Conservation (phyloP, 2,329 filamentous ascomycete genomes). For the Penicillium sp. region DNA sequence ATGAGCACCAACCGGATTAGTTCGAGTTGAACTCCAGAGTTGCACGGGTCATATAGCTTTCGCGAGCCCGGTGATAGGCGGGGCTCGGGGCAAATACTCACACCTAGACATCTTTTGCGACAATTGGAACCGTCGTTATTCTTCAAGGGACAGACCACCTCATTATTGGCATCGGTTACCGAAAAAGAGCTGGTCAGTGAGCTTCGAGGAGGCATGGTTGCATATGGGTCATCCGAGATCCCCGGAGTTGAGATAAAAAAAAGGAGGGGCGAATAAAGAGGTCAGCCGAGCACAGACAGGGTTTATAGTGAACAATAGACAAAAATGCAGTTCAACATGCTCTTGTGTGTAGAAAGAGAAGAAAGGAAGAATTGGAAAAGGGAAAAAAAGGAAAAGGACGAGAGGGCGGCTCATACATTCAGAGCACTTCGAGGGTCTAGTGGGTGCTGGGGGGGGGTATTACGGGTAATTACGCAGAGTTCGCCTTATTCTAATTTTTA, state of each 20-base stretch:
- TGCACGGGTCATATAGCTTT: conserved; percentile 2
- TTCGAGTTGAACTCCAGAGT: conserved; percentile 8
- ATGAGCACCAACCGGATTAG: conserved; percentile 20
- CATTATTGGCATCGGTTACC: conserved; percentile 82
- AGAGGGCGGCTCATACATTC: conserved; percentile 12
- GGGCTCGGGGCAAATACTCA: conserved; percentile 51
- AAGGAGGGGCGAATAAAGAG: conserved; percentile 10
- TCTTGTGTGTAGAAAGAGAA: conserved; percentile 3
- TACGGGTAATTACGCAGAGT: conserved; percentile 8
- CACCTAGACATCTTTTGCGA: conserved; percentile 93
- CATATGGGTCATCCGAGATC: conserved; percentile 34
- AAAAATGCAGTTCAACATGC: conserved; percentile 7
- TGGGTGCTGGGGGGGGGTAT: conserved; percentile 6
- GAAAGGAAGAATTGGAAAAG: conserved; percentile 2
- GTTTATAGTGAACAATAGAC: conserved; percentile 8
- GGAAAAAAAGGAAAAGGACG: conserved; percentile 8
- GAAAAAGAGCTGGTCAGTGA: conserved; percentile 84
- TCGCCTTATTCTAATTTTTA: conserved; percentile 3
- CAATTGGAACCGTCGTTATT: conserved; percentile 96
- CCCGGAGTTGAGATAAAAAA: conserved; percentile 3
- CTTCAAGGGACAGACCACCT: conserved; percentile 89
- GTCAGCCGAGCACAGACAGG: conserved; percentile 7
- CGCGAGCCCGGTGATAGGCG: conserved; percentile 8
- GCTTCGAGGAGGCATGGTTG: conserved; percentile 77
- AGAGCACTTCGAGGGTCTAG: conserved; percentile 2